These are phyloP conservation scores for Yamadazyma atmosphaerica DNA, from an alignment of 1,139 yeast genomes.

Conservation along the genomic window DNA sequence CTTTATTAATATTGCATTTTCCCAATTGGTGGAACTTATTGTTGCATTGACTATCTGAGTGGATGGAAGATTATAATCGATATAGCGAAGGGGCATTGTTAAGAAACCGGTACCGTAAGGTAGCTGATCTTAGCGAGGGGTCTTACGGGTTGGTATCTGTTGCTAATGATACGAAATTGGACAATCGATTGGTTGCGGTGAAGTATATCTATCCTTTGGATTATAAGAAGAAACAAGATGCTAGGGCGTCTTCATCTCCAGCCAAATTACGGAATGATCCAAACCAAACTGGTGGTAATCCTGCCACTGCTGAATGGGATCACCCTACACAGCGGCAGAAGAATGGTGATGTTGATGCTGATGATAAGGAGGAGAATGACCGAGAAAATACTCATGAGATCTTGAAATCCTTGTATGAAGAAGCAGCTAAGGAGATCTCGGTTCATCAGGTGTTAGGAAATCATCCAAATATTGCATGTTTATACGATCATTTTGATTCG, in stretches of 20 bases:
- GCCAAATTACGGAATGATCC: constrained; percentile 27
- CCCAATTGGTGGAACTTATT: too few species aligned
- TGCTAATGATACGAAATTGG: constrained; percentile 64
- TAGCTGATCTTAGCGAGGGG: constrained; percentile 85
- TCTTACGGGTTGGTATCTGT: constrained; percentile 90
- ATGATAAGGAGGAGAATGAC: too few species aligned
- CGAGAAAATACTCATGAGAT: constrained; percentile 22
- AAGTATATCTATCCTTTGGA: constrained; percentile 68
- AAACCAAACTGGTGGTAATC: too few species aligned
- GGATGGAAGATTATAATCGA: constrained; percentile 48
- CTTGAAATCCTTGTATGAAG: constrained; percentile 47
- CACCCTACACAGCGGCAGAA: constrained; percentile 4
- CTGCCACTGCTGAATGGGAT: not conserved
- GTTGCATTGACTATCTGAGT: too few species aligned
- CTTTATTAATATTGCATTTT: too few species aligned
- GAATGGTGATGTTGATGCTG: constrained; percentile 1
- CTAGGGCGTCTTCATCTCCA: constrained; percentile 39
- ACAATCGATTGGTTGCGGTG: constrained; percentile 69
- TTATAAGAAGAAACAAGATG: constrained; percentile 27
- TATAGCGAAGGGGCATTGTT: constrained; percentile 67
- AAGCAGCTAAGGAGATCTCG: constrained; percentile 76
- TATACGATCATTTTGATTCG: constrained; percentile 77
- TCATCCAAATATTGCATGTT: constrained; percentile 62
- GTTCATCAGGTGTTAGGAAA: constrained; percentile 71
- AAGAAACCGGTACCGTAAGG: constrained; percentile 62